Conservation (phyloP, 257 asterid species). For the Solanum ossicruentum region DNA sequence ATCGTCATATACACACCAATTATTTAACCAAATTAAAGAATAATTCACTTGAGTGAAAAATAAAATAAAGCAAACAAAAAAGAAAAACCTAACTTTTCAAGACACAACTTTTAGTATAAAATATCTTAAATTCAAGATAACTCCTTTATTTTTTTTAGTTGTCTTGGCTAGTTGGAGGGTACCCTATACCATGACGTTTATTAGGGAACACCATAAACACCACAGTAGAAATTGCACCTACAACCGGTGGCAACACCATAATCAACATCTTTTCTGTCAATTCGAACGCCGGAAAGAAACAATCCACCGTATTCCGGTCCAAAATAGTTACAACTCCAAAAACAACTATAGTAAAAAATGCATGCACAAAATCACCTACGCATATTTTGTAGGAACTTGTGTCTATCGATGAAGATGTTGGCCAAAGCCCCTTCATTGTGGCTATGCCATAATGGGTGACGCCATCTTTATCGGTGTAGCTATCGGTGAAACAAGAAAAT, state of each 20-base stretch:
- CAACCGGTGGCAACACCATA: conserved; percentile 51
- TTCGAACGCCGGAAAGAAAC: conserved; percentile 61
- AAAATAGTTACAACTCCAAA: conserved; percentile 47
- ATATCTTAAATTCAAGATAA: neutral
- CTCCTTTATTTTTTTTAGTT: neutral
- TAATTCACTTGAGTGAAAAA: neutral
- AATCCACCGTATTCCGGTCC: conserved; percentile 48
- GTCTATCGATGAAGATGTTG: conserved; percentile 18
- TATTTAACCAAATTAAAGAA: neutral
- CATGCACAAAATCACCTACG: conserved; percentile 59
- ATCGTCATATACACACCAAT: neutral
- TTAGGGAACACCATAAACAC: conserved; percentile 49
- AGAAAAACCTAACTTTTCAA: neutral
- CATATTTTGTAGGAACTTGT: conserved; percentile 32
- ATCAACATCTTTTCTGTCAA: conserved; percentile 33
- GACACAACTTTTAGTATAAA: neutral
- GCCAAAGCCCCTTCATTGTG: conserved; percentile 67
- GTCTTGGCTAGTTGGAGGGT: conserved; percentile 24
- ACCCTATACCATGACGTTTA: conserved; percentile 69
- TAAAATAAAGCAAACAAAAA: no score
- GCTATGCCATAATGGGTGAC: conserved; percentile 45
- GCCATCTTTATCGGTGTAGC: conserved; percentile 50
- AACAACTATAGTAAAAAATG: conserved; percentile 34
- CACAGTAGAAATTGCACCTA: conserved; percentile 40
- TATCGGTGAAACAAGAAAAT: conserved; percentile 70